A percentile compares a stretch with the other conserved stretches of the same genome.
These are phyloP conservation scores for Fusarium sp. DNA, from an alignment of 2,329 filamentous ascomycete genomes.

Conservation along the genomic window DNA sequence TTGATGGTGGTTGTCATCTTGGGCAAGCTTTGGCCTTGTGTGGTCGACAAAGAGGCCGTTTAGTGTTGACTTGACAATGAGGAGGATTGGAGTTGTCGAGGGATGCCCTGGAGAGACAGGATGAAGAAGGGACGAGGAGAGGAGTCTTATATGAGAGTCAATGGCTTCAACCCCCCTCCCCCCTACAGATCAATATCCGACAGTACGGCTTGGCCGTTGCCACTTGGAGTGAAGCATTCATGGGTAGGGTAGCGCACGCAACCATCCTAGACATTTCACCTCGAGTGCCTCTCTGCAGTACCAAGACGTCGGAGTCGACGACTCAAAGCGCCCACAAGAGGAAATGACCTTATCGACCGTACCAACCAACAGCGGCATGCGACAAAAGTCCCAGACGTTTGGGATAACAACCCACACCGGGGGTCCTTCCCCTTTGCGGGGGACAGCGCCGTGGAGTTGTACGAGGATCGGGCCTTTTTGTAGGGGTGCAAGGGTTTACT, in stretches of 20 bases:
- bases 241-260: not conserved
- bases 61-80: not conserved
- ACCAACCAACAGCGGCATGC: not conserved
- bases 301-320: not conserved
- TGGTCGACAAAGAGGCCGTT: not conserved
- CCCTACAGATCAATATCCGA: conserved; percentile 13
- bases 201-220: conserved; percentile 26
- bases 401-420: not conserved
- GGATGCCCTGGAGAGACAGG: not conserved
- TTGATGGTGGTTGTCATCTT: conserved; percentile 50
- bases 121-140: not conserved
- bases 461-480: conserved; percentile 29
- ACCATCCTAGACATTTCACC: conserved; percentile 3
- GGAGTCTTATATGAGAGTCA: conserved; percentile 24
- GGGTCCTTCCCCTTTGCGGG: conserved; percentile 26
- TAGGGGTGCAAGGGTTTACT: not conserved
- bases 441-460: conserved; percentile 9
- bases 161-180: not conserved
- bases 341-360: conserved; percentile 28
- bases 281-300: not conserved
- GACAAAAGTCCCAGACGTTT: conserved; percentile 25
- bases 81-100: not conserved
- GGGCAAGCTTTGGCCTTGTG: conserved; percentile 3
- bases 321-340: not conserved
- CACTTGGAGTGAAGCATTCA: conserved; percentile 9